Evolutionary conservation across 164 flowering plant genomes (phyloP).

Genomic region (Chimonanthus praecox): DNA sequence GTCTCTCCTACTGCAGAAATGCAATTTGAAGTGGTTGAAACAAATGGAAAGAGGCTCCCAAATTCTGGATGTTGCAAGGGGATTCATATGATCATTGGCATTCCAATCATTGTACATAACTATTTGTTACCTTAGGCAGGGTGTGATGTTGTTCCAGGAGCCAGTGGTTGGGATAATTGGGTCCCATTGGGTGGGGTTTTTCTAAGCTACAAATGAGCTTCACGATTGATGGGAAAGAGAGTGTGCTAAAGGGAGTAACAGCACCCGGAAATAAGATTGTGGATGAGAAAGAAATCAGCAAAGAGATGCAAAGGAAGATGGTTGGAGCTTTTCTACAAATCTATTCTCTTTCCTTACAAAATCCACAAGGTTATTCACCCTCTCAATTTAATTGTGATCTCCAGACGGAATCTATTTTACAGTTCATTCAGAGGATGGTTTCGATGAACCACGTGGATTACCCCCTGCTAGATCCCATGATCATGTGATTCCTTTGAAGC

Average conservation of each 20-base stretch:
- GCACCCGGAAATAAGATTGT: not conserved
- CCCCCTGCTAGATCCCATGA: not conserved
- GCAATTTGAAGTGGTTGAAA: not conserved
- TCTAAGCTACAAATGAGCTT: slow-evolving; percentile 2
- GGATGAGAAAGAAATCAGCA: not conserved
- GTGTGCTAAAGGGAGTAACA: not conserved
- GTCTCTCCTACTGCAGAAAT: not conserved
- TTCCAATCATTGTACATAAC: not conserved
- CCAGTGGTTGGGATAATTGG: slow-evolving; percentile 6
- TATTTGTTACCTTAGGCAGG: not conserved
- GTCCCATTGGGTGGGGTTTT: slow-evolving; percentile 1
- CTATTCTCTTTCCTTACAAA: not conserved
- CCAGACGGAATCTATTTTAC: not conserved
- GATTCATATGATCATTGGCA: not conserved
- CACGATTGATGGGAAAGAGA: not conserved
- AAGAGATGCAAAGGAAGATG: not conserved
- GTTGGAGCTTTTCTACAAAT: not conserved
- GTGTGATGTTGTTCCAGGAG: not conserved
- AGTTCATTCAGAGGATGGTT: not conserved
- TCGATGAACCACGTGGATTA: not conserved
- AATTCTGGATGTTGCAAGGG: not conserved
- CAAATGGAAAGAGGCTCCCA: not conserved
- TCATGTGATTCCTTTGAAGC: not conserved
- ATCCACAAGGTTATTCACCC: not conserved
- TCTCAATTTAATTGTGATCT: not conserved